These are phyloP conservation scores for Pistacia vera DNA, from an alignment of 345 rosid genomes.

Conservation along the genomic window DNA sequence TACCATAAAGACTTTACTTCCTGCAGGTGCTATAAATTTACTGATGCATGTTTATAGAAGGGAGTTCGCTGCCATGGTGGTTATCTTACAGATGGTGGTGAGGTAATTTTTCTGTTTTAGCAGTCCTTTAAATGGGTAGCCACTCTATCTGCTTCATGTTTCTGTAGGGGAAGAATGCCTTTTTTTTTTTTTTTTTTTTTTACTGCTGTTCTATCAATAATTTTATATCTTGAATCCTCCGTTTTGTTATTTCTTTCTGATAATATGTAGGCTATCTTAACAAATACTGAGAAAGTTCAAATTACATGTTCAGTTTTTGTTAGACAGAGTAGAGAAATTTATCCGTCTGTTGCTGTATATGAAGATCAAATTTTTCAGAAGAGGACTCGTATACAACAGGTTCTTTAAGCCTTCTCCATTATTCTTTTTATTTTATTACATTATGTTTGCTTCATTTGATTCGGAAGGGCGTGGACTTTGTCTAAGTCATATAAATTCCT, in stretches of 20 bases:
- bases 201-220: not conserved
- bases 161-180: not conserved
- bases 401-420: conserved; percentile 16
- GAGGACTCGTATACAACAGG: conserved; percentile 92
- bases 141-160: not conserved
- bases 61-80: conserved; percentile 93
- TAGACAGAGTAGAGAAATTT: conserved; percentile 88
- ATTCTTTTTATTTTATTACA: not conserved
- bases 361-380: conserved; percentile 99
- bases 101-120: conserved; percentile 53
- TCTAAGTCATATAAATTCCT: not conserved
- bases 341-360: conserved; percentile 74
- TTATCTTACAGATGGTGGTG: conserved; percentile 97
- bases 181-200: not conserved
- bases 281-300: not conserved
- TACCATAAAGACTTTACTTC: conserved; percentile 22
- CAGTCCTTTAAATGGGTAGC: not conserved
- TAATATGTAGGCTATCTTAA: not conserved
- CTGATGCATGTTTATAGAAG: conserved; percentile 86
- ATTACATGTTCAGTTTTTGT: conserved; percentile 51
- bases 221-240: not conserved
- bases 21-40: conserved; percentile 90
- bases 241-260: not conserved
- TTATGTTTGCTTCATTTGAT: not conserved
- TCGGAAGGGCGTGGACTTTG: not conserved